phyloP scores from a whole-genome alignment of 179 eudicot species.

The Camellia oleifera region DNA sequence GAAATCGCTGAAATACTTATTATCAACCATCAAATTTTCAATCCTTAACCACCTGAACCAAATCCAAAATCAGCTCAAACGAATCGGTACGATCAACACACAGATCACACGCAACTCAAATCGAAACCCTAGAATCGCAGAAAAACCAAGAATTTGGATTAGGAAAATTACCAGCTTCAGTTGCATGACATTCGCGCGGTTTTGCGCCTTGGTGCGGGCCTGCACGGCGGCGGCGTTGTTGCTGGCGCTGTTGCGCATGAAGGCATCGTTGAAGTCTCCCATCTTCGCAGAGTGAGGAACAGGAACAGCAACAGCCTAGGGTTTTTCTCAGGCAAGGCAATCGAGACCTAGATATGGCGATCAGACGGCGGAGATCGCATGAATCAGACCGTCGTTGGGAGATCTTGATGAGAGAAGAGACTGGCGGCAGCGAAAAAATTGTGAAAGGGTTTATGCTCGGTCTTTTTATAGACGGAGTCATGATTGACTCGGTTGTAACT shows the following conservation, averaged over 20 bases:
- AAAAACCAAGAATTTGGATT: neutral
- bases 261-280: slow-evolving; percentile 69
- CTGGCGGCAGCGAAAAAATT: neutral
- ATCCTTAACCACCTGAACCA: neutral
- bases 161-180: slow-evolving; percentile 63
- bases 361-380: neutral
- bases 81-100: neutral
- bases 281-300: slow-evolving; percentile 21
- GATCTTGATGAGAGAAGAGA: neutral
- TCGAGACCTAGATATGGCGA: neutral
- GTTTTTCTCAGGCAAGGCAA: neutral
- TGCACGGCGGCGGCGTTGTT: slow-evolving; percentile 48
- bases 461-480: neutral
- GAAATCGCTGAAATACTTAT: neutral
- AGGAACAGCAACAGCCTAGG: neutral
- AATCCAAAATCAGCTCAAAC: neutral
- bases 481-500: slow-evolving; percentile 7
- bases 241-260: slow-evolving; percentile 67
- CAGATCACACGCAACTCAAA: neutral
- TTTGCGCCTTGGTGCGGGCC: slow-evolving; percentile 81
- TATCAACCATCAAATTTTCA: neutral
- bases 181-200: slow-evolving; percentile 79
- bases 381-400: neutral
- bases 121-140: neutral
- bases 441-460: neutral